Conservation (phyloP, 495 filamentous ascomycete genomes). For the Trypethelium eluteriae region DNA sequence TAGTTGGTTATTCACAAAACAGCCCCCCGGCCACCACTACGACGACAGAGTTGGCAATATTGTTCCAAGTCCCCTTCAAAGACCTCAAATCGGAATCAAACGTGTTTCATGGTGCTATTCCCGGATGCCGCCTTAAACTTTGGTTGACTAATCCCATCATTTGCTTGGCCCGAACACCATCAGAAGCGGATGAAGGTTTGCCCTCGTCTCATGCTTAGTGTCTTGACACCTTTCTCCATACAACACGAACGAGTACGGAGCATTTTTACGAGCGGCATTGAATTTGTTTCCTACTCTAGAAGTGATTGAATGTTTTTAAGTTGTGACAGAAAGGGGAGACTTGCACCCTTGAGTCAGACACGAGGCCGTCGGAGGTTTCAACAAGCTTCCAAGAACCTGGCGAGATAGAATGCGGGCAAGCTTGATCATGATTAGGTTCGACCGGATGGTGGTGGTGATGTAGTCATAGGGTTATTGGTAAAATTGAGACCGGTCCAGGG, state of each 20-base stretch:
- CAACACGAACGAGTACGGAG: neutral
- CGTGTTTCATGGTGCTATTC: conserved; percentile 7
- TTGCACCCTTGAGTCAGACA: neutral
- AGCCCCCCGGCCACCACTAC: neutral
- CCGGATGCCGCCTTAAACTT: neutral
- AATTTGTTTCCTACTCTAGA: neutral
- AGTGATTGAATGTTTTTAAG: neutral
- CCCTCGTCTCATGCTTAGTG: neutral
- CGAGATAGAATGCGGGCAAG: neutral
- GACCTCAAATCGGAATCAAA: neutral
- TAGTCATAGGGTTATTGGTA: neutral
- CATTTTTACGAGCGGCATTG: neutral
- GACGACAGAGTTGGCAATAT: neutral
- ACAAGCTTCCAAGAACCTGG: neutral
- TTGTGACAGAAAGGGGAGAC: neutral
- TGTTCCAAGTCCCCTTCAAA: neutral
- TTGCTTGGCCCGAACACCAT: neutral
- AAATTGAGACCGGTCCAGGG: too few relatives aligned
- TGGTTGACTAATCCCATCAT: neutral
- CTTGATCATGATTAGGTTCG: neutral
- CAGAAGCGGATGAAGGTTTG: neutral
- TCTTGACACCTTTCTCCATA: neutral
- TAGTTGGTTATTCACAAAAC: neutral
- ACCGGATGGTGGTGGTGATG: neutral
- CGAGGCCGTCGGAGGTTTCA: neutral